phyloP scores from a whole-genome alignment of 768 basidiomycete species.

The Auricularia sp. region DNA sequence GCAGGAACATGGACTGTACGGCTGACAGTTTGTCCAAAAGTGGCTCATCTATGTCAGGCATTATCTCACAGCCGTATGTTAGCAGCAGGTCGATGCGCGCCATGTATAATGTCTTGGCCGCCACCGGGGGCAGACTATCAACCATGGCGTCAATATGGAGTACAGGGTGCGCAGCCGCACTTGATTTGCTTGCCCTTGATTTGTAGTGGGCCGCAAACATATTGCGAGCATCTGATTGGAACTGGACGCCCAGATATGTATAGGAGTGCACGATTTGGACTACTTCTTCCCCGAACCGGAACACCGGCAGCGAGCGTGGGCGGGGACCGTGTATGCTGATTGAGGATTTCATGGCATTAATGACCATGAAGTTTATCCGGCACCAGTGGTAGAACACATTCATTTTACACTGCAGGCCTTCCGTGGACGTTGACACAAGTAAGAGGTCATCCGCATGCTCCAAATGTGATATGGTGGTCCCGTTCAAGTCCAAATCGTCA shows the following conservation, averaged over 20 bases:
- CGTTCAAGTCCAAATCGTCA: slow-evolving; percentile 13
- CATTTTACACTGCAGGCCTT: slow-evolving; percentile 14
- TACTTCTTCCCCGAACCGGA: background rate
- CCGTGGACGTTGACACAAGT: slow-evolving; percentile 12
- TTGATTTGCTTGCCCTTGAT: slow-evolving; percentile 13
- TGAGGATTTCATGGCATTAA: slow-evolving; percentile 18
- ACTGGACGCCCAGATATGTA: slow-evolving; percentile 8
- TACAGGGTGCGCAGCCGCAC: slow-evolving; percentile 12
- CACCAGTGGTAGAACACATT: slow-evolving; percentile 16
- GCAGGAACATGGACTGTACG: slow-evolving; percentile 12
- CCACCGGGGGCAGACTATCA: slow-evolving; percentile 13
- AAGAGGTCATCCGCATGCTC: slow-evolving; percentile 22
- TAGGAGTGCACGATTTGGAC: background rate
- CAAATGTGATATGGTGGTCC: slow-evolving; percentile 11
- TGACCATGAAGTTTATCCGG: slow-evolving; percentile 17
- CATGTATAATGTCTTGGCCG: slow-evolving; percentile 14
- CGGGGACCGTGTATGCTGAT: slow-evolving; percentile 15
- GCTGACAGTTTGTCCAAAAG: slow-evolving; percentile 3
- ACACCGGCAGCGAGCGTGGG: slow-evolving; percentile 1
- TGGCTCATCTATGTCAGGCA: slow-evolving; percentile 9
- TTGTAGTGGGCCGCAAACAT: slow-evolving; percentile 14
- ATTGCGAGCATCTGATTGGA: slow-evolving; percentile 5
- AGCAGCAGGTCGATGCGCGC: slow-evolving; percentile 18
- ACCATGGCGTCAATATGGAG: slow-evolving; percentile 13
- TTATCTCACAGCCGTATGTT: slow-evolving; percentile 16